phyloP scores from a whole-genome alignment of 2,329 filamentous ascomycete genomes.

The Microdochium nivale region DNA sequence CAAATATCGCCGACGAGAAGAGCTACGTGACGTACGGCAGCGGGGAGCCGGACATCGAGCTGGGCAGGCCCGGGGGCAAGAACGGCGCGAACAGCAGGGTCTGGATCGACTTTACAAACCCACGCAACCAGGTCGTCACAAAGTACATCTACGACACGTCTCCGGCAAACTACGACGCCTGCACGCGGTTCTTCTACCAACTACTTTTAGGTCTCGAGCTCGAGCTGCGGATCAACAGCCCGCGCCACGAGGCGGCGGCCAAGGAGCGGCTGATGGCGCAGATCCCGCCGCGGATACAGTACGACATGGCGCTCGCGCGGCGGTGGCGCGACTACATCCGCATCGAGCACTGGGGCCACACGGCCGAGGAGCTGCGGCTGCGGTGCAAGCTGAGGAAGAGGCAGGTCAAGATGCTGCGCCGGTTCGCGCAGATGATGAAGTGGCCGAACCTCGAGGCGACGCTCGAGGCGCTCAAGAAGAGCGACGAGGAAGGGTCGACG shows the following conservation, averaged over 20 bases:
- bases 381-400: slow-evolving; percentile 56
- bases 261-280: slow-evolving; percentile 56
- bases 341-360: slow-evolving; percentile 50
- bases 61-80: neutral
- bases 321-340: slow-evolving; percentile 65
- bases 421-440: slow-evolving; percentile 64
- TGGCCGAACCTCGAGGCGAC: slow-evolving; percentile 67
- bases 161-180: slow-evolving; percentile 45
- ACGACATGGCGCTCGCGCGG: slow-evolving; percentile 65
- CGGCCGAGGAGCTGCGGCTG: slow-evolving; percentile 49
- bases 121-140: slow-evolving; percentile 64
- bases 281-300: slow-evolving; percentile 62
- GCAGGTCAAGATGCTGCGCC: slow-evolving; percentile 59
- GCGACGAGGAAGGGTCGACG: slow-evolving; percentile 48
- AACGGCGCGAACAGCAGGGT: slow-evolving; percentile 41
- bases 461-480: slow-evolving; percentile 51
- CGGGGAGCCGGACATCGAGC: neutral
- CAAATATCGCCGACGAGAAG: neutral
- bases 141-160: slow-evolving; percentile 60
- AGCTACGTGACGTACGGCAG: neutral
- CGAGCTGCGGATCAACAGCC: slow-evolving; percentile 59
- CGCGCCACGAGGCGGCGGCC: slow-evolving; percentile 49
- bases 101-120: slow-evolving; percentile 66
- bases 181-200: slow-evolving; percentile 66
- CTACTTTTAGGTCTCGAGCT: slow-evolving; percentile 66